These are phyloP conservation scores for Asterochloris sp. DNA, from an alignment of 139 green algal species.

Conservation along the genomic window DNA sequence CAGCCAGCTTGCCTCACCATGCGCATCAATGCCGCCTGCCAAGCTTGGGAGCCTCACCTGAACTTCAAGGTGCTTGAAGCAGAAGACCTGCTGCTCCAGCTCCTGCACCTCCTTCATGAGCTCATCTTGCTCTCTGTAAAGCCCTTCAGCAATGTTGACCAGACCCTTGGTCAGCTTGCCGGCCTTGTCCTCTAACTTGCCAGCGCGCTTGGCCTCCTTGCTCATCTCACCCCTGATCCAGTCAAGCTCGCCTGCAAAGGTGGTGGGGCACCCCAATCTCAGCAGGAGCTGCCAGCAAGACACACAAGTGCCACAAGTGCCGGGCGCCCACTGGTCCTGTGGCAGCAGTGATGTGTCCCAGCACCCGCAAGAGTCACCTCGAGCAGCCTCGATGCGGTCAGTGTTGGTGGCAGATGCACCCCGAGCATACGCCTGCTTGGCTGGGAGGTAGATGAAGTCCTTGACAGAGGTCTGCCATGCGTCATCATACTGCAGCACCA, in stretches of 20 bases:
- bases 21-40: not conserved
- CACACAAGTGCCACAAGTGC: no score
- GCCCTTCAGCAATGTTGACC: slow-evolving; percentile 21
- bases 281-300: no score
- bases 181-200: slow-evolving; percentile 75
- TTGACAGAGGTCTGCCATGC: slow-evolving; percentile 37
- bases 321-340: no score
- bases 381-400: slow-evolving; percentile 49
- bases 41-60: not conserved
- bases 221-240: slow-evolving; percentile 64
- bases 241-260: no score
- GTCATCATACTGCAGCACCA: slow-evolving; percentile 48
- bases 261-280: no score
- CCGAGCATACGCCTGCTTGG: slow-evolving; percentile 43
- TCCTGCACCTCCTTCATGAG: slow-evolving; percentile 19
- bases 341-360: no score
- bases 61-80: not conserved
- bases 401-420: slow-evolving; percentile 44
- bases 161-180: slow-evolving; percentile 30
- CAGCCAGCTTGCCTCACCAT: not conserved
- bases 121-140: slow-evolving; percentile 33
- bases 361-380: slow-evolving; percentile 26
- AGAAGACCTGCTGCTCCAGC: not conserved
- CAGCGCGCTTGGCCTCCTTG: slow-evolving; percentile 58
- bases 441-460: slow-evolving; percentile 72